Evolutionary conservation across 1,139 yeast genomes (phyloP).

Genomic region (Candida dubliniensis): DNA sequence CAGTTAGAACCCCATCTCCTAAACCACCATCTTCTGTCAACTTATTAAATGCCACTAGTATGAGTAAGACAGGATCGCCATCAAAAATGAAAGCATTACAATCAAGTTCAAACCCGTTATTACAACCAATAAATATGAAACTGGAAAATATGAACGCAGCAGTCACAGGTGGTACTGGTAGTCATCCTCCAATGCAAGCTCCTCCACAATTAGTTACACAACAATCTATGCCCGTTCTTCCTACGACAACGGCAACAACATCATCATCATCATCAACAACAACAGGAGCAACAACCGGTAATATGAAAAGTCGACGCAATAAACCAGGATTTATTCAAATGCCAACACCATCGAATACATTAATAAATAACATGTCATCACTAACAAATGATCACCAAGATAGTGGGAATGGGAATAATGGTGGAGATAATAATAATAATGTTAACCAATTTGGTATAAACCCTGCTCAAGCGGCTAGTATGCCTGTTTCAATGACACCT

Average conservation of each 20-base stretch:
- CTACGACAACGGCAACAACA: slow-evolving; percentile 5
- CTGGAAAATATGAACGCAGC: slow-evolving; percentile 9
- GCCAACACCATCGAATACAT: slow-evolving; percentile 45
- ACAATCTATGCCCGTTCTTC: slow-evolving; percentile 17
- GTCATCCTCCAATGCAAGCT: slow-evolving; percentile 11
- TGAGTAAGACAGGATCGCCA: slow-evolving; percentile 36
- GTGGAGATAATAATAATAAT: slow-evolving; percentile 20
- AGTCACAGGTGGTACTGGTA: background rate
- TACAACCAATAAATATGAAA: slow-evolving; percentile 62
- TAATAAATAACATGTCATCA: slow-evolving; percentile 33
- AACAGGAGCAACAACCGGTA: slow-evolving; percentile 1
- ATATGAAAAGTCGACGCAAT: slow-evolving; percentile 21
- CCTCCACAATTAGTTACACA: slow-evolving; percentile 15
- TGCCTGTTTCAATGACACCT: slow-evolving; percentile 74
- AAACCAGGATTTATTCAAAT: slow-evolving; percentile 48
- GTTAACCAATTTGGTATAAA: slow-evolving; percentile 68
- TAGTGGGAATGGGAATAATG: slow-evolving; percentile 12
- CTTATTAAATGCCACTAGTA: slow-evolving; percentile 18
- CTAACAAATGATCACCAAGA: slow-evolving; percentile 31
- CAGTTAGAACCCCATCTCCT: slow-evolving; percentile 45
- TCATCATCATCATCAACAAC: background rate
- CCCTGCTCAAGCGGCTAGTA: slow-evolving; percentile 48
- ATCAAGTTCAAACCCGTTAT: slow-evolving; percentile 44
- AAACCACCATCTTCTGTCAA: slow-evolving; percentile 33
- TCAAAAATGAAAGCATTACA: slow-evolving; percentile 60